Percentiles rank a stretch among this genome's conserved stretches.
Conservation (phyloP, 768 basidiomycete genomes). For the Suillus placidus region DNA sequence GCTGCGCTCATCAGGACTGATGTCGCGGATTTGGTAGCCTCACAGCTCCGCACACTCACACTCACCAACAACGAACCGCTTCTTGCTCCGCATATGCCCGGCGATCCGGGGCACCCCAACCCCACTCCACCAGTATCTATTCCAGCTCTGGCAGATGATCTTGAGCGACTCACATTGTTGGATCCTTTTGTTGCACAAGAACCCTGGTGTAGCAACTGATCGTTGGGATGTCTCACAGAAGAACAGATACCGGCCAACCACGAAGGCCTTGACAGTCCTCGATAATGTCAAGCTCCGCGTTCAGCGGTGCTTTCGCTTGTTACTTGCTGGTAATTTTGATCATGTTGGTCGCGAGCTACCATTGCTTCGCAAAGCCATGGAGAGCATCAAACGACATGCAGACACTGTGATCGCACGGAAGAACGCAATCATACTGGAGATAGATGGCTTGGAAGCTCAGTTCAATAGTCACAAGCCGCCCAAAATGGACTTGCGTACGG, state of each 20-base stretch:
- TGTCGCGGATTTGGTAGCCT: no score
- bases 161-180: constrained; percentile 2
- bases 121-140: no score
- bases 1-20: no score
- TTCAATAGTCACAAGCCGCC: neutral
- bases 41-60: no score
- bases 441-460: neutral
- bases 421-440: neutral
- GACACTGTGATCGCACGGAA: neutral
- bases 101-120: no score
- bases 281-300: neutral
- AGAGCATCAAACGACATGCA: neutral
- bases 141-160: neutral
- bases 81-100: no score
- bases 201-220: no score
- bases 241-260: neutral
- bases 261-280: constrained; percentile 4
- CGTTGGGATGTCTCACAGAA: neutral
- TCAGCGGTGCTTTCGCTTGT: neutral
- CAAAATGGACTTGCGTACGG: neutral
- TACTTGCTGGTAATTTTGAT: neutral
- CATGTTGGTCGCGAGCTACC: neutral
- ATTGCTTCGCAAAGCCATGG: neutral
- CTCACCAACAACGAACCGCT: no score
- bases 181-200: neutral